Base-by-base conservation (phyloP, 192 early-diverging fungal species). In the Podila minutissima region DNA sequence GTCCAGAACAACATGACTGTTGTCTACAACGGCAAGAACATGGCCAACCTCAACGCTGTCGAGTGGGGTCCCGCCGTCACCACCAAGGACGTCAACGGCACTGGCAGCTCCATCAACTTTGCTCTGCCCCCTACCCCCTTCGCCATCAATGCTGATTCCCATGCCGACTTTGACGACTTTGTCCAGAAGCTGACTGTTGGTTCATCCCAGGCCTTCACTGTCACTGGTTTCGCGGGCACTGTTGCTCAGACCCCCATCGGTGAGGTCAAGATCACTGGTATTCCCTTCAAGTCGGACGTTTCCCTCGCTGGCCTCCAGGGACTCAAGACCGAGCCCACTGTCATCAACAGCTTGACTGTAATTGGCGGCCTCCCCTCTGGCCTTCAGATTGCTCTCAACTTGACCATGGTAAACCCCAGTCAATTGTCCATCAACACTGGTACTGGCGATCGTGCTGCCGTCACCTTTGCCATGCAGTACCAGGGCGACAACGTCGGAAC, bases 201-300 rank as follows among this genome's bases (percentile, higher is more conserved):
- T 24, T 22, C 74, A 6, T 51, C 50, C 17, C 76, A 88, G 31
- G 66, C 64, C 53, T 85, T 91, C 55, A 72, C 64, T 51, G 84
- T 91, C 57, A 35, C 66, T 50, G 90, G 89, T 59, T 74, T 63
- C 37, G 90, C 88, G 20, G 74, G 73, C 58, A 87, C 86, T 48
- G 82, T 83, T 26, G 87, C 88, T 31, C 29, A 59, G 22, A 92
- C 90, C 38, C 82, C 91, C 22, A 78, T 90, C 53, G 91, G 91
- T 69, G 63, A 79, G 59, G 79, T 92, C 26, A 66, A 55, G 6
- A 82, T 91, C 46, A 61, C 75, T 50, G 87, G 85, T 19, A 85
- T 92, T n/a, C 75, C 86, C 28, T 91, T 91, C 79, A 83, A 74
- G 57, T 85, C 87, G 19, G 75, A 82, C 35, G 84, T 88, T 24